Conservation (phyloP, 2,329 filamentous ascomycete genomes). For the Magnaporthiopsis rhizophila region DNA sequence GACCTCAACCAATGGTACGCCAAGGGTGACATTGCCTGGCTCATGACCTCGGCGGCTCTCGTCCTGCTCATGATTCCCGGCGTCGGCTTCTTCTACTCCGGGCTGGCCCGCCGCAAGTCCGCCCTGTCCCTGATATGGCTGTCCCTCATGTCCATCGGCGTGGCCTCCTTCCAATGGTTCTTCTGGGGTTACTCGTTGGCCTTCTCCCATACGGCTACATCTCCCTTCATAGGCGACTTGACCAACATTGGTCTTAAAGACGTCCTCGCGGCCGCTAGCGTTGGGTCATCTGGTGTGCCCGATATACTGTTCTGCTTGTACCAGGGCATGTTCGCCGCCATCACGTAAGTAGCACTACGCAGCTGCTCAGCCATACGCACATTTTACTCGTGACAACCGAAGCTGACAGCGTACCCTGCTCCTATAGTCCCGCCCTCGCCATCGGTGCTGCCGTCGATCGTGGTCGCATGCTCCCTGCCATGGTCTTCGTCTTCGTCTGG, state of each 20-base stretch:
- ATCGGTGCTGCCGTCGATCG: constrained; percentile 74
- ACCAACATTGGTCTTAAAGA: constrained; percentile 71
- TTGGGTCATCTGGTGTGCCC: constrained; percentile 65
- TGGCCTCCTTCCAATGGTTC: constrained; percentile 90
- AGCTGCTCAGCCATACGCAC: neutral
- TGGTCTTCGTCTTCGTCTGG: constrained; percentile 93
- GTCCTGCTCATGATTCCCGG: constrained; percentile 91
- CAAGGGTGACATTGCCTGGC: constrained; percentile 74
- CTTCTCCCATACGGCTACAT: constrained; percentile 67
- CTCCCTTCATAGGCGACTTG: constrained; percentile 69
- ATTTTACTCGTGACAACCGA: no score
- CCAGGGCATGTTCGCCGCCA: constrained; percentile 81
- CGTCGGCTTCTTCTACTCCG: constrained; percentile 92
- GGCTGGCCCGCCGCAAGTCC: constrained; percentile 80
- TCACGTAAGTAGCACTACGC: constrained; percentile 48
- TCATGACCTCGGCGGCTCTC: constrained; percentile 72
- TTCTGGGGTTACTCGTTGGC: constrained; percentile 83
- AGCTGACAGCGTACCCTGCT: neutral
- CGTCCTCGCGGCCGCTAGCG: constrained; percentile 67
- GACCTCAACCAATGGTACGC: no score
- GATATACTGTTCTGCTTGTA: constrained; percentile 82
- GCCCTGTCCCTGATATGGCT: constrained; percentile 87
- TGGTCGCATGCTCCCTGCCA: constrained; percentile 78
- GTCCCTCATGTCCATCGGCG: constrained; percentile 75
- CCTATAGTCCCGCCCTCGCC: constrained; percentile 10